Evolutionary conservation across 805 yeast species (phyloP).

Genomic region (Schizosaccharomyces cryophilus): DNA sequence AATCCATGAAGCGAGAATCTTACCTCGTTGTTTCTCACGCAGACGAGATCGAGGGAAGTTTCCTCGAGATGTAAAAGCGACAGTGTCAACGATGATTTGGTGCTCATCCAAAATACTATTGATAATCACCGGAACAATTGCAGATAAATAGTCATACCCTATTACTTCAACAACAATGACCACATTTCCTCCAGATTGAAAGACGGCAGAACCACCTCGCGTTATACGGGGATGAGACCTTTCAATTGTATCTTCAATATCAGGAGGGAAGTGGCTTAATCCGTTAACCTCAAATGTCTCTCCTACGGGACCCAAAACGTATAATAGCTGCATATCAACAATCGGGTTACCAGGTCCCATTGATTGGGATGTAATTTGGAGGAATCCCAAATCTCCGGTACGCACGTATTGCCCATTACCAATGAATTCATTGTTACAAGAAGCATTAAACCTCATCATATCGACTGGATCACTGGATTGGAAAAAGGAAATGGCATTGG

Average conservation of each 20-base stretch:
- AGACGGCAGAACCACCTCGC: constrained; percentile 25
- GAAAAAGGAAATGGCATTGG: constrained; percentile 40
- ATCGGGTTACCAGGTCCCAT: constrained; percentile 17
- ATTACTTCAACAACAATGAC: constrained; percentile 43
- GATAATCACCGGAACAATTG: constrained; percentile 62
- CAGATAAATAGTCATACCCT: constrained; percentile 24
- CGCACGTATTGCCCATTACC: constrained; percentile 50
- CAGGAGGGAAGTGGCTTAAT: constrained; percentile 68
- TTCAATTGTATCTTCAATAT: constrained; percentile 49
- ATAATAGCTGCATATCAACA: constrained; percentile 47
- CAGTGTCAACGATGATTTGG: constrained; percentile 59
- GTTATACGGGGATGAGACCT: constrained; percentile 22
- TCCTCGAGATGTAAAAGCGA: constrained; percentile 47
- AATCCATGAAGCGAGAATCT: constrained; percentile 34
- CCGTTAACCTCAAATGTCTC: constrained; percentile 85
- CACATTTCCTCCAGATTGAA: constrained; percentile 60
- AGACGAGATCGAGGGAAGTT: constrained; percentile 45
- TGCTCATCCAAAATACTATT: constrained; percentile 57
- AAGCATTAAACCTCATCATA: constrained; percentile 34
- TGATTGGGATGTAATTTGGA: constrained; percentile 39
- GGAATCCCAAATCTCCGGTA: constrained; percentile 85
- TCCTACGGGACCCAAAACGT: constrained; percentile 58
- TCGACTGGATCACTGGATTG: constrained; percentile 27
- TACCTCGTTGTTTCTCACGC: constrained; percentile 53
- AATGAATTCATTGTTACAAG: constrained; percentile 21